Conservation (phyloP, 768 basidiomycete species). For the Lentinula sp. region DNA sequence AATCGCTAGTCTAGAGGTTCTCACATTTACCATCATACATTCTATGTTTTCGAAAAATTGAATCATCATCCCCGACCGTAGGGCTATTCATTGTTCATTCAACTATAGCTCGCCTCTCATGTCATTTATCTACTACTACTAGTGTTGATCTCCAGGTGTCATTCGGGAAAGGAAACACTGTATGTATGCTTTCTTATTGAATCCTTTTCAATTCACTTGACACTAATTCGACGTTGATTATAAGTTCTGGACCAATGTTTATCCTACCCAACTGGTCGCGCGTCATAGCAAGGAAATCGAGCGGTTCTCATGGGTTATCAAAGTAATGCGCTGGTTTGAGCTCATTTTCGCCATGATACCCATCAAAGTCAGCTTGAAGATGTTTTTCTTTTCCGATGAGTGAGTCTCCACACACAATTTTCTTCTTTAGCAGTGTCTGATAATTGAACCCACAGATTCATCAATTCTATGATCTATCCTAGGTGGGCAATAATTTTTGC, state of each 20-base stretch:
- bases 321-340: slow-evolving; percentile 25
- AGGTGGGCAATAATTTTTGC: background rate
- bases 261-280: slow-evolving; percentile 23
- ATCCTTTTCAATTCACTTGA: background rate
- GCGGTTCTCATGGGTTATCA: slow-evolving; percentile 24
- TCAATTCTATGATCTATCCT: slow-evolving; percentile 8
- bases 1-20: background rate
- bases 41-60: slow-evolving; percentile 5
- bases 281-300: slow-evolving; percentile 22
- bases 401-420: background rate
- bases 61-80: slow-evolving; percentile 6
- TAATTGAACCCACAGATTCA: slow-evolving; percentile 1
- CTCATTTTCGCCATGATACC: slow-evolving; percentile 24
- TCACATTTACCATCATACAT: slow-evolving; percentile 9
- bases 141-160: slow-evolving; percentile 9
- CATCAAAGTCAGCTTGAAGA: slow-evolving; percentile 25
- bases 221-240: background rate
- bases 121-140: background rate
- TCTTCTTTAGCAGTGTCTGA: background rate
- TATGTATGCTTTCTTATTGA: background rate
- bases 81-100: background rate
- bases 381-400: slow-evolving; percentile 27
- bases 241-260: slow-evolving; percentile 33
- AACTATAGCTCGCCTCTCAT: background rate
- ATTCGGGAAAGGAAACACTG: slow-evolving; percentile 8